Evolutionary conservation across 805 yeast genomes (phyloP).

Genomic region (Pichia scutulata): DNA sequence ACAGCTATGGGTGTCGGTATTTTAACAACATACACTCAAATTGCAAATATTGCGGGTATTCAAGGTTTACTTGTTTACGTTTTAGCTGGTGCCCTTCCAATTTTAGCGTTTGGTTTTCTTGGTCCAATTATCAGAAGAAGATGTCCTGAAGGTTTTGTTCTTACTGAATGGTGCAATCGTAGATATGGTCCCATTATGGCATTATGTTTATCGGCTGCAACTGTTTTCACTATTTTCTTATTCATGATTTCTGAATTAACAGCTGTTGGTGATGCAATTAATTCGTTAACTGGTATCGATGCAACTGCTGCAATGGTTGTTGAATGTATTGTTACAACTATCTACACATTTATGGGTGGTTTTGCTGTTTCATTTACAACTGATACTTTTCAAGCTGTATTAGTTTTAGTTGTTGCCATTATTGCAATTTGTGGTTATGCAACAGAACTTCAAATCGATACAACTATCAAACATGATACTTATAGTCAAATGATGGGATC

Average conservation of each 20-base stretch:
- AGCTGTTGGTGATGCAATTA: constrained; percentile 70
- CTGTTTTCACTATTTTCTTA: constrained; percentile 75
- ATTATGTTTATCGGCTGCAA: constrained; percentile 69
- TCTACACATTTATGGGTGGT: constrained; percentile 85
- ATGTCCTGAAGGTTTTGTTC: constrained; percentile 85
- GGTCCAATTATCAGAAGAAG: constrained; percentile 74
- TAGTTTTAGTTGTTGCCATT: constrained; percentile 58
- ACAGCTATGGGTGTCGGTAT: constrained; percentile 86
- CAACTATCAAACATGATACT: constrained; percentile 53
- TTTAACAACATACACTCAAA: constrained; percentile 75
- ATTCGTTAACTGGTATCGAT: constrained; percentile 67
- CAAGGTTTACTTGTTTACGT: constrained; percentile 84
- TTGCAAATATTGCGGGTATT: constrained; percentile 78
- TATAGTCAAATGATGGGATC: constrained; percentile 58
- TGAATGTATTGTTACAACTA: constrained; percentile 79
- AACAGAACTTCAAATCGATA: constrained; percentile 50
- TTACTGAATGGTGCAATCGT: constrained; percentile 90
- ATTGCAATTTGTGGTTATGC: constrained; percentile 79
- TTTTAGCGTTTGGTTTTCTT: constrained; percentile 69
- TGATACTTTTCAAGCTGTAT: constrained; percentile 75
- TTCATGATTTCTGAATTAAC: constrained; percentile 85
- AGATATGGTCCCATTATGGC: constrained; percentile 71
- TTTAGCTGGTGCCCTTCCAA: constrained; percentile 73
- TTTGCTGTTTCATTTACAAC: constrained; percentile 83
- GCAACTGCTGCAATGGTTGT: constrained; percentile 78